Evolutionary conservation across 805 yeast genomes (phyloP).

Genomic region (Dipodascopsis uninucleata): DNA sequence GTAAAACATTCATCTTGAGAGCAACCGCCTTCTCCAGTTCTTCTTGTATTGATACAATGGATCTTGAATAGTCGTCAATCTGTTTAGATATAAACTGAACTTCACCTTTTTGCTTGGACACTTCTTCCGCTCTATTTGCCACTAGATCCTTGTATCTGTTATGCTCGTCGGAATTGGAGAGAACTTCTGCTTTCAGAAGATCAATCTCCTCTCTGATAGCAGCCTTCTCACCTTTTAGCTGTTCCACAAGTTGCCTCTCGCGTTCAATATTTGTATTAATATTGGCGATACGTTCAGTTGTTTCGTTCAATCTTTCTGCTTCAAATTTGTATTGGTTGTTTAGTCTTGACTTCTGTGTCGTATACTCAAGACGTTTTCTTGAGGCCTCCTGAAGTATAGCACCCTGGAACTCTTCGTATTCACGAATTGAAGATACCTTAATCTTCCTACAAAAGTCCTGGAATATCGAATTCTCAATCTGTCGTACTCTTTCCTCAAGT

Average conservation of each 20-base stretch:
- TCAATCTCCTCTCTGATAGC: constrained; percentile 43
- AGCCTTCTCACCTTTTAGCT: constrained; percentile 38
- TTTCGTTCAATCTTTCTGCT: constrained; percentile 53
- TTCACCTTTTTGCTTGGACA: constrained; percentile 15
- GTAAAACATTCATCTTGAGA: constrained; percentile 57
- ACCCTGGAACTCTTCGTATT: constrained; percentile 70
- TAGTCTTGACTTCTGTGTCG: constrained; percentile 58
- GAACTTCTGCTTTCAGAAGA: constrained; percentile 36
- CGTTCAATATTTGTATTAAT: constrained; percentile 35
- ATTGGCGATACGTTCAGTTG: constrained; percentile 45
- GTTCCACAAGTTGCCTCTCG: constrained; percentile 41
- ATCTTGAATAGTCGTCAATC: constrained; percentile 8
- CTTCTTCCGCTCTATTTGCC: constrained; percentile 14
- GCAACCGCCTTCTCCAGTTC: constrained; percentile 29
- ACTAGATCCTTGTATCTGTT: constrained; percentile 21
- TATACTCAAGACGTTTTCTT: constrained; percentile 57
- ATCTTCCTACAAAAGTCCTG: constrained; percentile 53
- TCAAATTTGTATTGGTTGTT: constrained; percentile 62
- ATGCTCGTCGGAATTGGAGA: constrained; percentile 30
- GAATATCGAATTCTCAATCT: constrained; percentile 32
- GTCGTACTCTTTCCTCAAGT: constrained; percentile 40
- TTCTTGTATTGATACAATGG: constrained; percentile 19
- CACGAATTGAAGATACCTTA: constrained; percentile 54
- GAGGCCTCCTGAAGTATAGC: constrained; percentile 29
- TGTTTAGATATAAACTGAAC: constrained; percentile 14